Evolutionary conservation across 169 alveolate genomes (phyloP).

Genomic region (Neospora caninum): DNA sequence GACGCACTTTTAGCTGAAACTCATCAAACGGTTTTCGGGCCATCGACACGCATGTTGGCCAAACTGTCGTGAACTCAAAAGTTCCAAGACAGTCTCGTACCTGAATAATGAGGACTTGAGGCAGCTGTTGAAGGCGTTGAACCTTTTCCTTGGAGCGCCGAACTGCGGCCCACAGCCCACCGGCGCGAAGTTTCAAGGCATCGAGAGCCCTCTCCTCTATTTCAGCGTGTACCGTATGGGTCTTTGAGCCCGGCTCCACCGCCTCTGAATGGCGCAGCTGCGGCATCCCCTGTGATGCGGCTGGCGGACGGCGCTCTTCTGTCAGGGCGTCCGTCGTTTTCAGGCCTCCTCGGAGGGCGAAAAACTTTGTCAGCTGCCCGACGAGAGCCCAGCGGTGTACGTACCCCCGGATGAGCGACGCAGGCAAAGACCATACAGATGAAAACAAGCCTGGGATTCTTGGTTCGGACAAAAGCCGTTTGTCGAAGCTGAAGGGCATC

Average conservation of each 20-base stretch:
- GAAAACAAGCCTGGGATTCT: neutral
- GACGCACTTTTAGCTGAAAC: too few relatives aligned
- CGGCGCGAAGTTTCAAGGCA: neutral
- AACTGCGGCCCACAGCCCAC: neutral
- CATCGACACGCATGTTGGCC: too few relatives aligned
- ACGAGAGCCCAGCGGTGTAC: neutral
- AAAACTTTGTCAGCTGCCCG: neutral
- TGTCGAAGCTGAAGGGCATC: neutral
- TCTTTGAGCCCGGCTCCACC: neutral
- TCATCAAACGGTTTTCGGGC: too few relatives aligned
- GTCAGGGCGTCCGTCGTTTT: neutral
- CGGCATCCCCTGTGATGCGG: too few relatives aligned
- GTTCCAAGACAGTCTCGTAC: neutral
- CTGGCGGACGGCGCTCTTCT: too few relatives aligned
- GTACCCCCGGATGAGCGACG: neutral
- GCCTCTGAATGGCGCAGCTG: neutral
- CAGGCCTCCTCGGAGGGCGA: neutral
- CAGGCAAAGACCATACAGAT: neutral
- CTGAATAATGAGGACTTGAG: conserved; percentile 12
- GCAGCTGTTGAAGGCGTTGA: neutral
- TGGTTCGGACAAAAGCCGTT: neutral
- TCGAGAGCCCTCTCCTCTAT: neutral
- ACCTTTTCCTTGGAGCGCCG: conserved; percentile 18
- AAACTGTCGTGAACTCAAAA: too few relatives aligned
- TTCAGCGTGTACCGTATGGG: neutral